Conservation (phyloP, 305 asterid species). For the Fraxinus dipetala region DNA sequence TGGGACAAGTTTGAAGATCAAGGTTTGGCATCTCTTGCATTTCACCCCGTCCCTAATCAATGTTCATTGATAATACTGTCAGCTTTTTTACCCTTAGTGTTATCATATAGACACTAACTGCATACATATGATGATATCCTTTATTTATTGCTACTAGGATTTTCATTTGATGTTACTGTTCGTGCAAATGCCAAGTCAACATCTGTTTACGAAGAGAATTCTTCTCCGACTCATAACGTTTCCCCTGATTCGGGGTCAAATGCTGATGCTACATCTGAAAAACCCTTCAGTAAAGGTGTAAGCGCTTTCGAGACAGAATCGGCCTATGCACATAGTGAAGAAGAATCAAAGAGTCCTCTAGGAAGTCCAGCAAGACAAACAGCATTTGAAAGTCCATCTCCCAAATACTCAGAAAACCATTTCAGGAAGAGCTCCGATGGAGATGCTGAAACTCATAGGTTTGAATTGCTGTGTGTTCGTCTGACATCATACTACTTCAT, state of each 20-base stretch:
- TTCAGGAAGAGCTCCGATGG: constrained; percentile 64
- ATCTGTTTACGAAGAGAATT: constrained; percentile 43
- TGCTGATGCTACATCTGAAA: constrained; percentile 53
- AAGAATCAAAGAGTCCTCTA: constrained; percentile 73
- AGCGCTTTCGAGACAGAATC: constrained; percentile 64
- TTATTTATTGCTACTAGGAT: constrained; percentile 47
- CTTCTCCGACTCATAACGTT: constrained; percentile 54
- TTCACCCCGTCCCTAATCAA: neutral
- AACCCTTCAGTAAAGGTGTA: constrained; percentile 39
- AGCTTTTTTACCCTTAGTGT: neutral
- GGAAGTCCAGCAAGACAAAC: constrained; percentile 65
- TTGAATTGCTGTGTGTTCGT: constrained; percentile 18
- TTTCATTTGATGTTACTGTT: constrained; percentile 63
- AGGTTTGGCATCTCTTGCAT: constrained; percentile 48
- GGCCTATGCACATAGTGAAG: constrained; percentile 53
- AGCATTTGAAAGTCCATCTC: constrained; percentile 57
- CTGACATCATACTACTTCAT: constrained; percentile 2
- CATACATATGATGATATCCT: constrained; percentile 21
- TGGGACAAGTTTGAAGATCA: constrained; percentile 99
- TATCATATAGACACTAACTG: neutral
- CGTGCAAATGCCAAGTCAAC: constrained; percentile 51
- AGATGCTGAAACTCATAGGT: constrained; percentile 78
- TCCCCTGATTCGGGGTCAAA: constrained; percentile 58
- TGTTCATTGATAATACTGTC: neutral
- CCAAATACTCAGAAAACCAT: constrained; percentile 54